These are phyloP conservation scores for Alternaria rosae DNA, from an alignment of 2,329 filamentous ascomycete genomes.

Conservation along the genomic window DNA sequence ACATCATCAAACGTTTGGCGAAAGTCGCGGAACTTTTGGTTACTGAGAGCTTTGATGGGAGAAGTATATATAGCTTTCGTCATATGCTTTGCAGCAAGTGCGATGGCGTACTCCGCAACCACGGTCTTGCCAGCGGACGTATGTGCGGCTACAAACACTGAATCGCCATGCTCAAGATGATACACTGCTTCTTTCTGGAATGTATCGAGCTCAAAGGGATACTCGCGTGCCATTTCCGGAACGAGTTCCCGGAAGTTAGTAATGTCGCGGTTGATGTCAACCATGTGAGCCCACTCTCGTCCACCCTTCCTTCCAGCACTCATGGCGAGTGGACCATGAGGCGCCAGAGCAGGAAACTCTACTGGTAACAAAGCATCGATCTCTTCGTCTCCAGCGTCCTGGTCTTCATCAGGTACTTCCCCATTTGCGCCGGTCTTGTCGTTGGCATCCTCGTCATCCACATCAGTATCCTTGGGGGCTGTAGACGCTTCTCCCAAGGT, in stretches of 20 bases:
- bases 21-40: slow-evolving; percentile 98
- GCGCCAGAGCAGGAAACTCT: slow-evolving; percentile 90
- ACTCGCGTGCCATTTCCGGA: slow-evolving; percentile 93
- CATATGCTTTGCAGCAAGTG: slow-evolving; percentile 96
- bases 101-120: slow-evolving; percentile 97
- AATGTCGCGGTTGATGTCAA: slow-evolving; percentile 91
- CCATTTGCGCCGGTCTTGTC: slow-evolving; percentile 35
- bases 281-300: slow-evolving; percentile 97
- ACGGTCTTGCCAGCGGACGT: slow-evolving; percentile 98
- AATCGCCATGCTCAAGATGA: slow-evolving; percentile 94
- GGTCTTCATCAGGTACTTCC: slow-evolving; percentile 52
- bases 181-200: slow-evolving; percentile 99
- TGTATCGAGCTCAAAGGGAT: slow-evolving; percentile 96
- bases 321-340: slow-evolving; percentile 76
- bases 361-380: slow-evolving; percentile 89
- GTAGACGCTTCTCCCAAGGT: slow-evolving; percentile 62
- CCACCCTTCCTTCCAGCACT: slow-evolving; percentile 76
- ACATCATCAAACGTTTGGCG: slow-evolving; percentile 90
- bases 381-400: slow-evolving; percentile 60
- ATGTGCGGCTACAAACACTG: slow-evolving; percentile 96
- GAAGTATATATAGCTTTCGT: slow-evolving; percentile 99
- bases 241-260: slow-evolving; percentile 94
- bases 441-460: slow-evolving; percentile 34
- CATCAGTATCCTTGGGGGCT: slow-evolving; percentile 27
- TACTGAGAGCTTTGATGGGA: slow-evolving; percentile 96